These are phyloP conservation scores for Botrytis squamosa DNA, from an alignment of 2,329 filamentous ascomycete species.

Conservation along the genomic window DNA sequence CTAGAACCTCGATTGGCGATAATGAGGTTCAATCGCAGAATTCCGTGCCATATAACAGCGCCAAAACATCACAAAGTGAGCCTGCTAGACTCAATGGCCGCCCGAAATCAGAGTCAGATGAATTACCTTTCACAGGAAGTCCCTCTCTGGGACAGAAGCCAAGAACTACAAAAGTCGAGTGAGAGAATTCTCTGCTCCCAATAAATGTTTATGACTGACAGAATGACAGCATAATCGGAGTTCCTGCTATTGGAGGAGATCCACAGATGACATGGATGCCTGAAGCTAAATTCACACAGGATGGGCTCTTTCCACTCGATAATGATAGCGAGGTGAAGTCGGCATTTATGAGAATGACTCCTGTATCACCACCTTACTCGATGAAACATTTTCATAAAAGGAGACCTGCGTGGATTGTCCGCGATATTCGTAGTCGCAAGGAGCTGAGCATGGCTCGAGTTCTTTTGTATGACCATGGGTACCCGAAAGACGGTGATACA, in stretches of 20 bases:
- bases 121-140: not conserved
- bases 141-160: not conserved
- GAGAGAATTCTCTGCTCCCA: not conserved
- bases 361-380: not conserved
- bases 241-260: not conserved
- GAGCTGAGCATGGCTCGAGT: not conserved
- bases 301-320: not conserved
- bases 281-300: not conserved
- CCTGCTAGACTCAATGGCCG: not conserved
- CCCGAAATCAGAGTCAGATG: not conserved
- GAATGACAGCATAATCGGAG: not conserved
- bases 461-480: slow-evolving; percentile 1
- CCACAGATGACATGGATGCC: not conserved
- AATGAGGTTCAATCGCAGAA: not conserved
- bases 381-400: not conserved
- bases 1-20: not conserved
- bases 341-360: not conserved
- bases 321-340: not conserved
- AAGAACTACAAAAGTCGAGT: not conserved
- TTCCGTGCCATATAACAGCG: not conserved
- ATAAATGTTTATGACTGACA: not conserved
- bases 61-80: not conserved
- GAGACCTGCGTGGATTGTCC: not conserved
- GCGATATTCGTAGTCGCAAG: not conserved
- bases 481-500: not conserved